Evolutionary conservation across 768 basidiomycete genomes (phyloP).

Genomic region (Imleria badia): DNA sequence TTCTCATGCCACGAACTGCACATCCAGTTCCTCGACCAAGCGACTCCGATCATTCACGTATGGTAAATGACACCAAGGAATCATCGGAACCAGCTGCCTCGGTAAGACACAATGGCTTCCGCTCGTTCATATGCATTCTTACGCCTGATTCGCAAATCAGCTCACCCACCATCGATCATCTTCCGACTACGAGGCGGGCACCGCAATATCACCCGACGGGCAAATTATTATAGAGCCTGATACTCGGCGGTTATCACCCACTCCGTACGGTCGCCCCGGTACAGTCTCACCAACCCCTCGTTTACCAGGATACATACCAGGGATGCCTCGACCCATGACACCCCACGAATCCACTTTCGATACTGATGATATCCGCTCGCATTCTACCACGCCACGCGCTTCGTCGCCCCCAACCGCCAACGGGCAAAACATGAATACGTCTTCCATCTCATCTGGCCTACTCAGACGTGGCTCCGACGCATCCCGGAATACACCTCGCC

Average conservation of each 20-base stretch:
- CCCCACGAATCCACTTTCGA: constrained; percentile 70
- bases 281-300: constrained; percentile 50
- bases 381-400: constrained; percentile 73
- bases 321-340: constrained; percentile 90
- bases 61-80: constrained; percentile 19
- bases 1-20: constrained; percentile 67
- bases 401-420: constrained; percentile 53
- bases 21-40: constrained; percentile 42
- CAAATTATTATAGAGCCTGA: constrained; percentile 48
- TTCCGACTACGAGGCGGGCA: constrained; percentile 57
- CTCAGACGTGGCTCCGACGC: constrained; percentile 57
- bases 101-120: constrained; percentile 22
- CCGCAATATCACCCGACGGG: constrained; percentile 69
- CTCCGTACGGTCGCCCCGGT: constrained; percentile 53
- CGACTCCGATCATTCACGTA: constrained; percentile 27
- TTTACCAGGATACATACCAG: constrained; percentile 83
- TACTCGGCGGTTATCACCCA: constrained; percentile 56
- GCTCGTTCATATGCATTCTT: constrained; percentile 17
- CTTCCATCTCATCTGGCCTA: constrained; percentile 39
- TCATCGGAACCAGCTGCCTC: constrained; percentile 17
- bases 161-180: constrained; percentile 34
- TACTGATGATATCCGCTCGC: constrained; percentile 69
- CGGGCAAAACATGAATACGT: constrained; percentile 32
- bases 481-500: constrained; percentile 48
- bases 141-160: constrained; percentile 17